Evolutionary conservation across 2,329 filamentous ascomycete species (phyloP).

Genomic region (Helotiales sp.): DNA sequence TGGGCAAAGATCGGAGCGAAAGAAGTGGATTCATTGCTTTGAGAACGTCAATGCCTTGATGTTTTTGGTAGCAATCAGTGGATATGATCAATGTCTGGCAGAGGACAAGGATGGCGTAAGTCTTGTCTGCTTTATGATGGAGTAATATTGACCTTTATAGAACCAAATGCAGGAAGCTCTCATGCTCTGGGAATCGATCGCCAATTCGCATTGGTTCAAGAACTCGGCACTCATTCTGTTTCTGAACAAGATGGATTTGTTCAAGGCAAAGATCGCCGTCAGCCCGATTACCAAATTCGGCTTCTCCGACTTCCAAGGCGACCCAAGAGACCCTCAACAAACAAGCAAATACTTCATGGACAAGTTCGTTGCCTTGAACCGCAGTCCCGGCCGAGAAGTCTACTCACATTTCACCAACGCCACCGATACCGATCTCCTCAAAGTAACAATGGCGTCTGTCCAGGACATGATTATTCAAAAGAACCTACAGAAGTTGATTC

Average conservation of each 20-base stretch:
- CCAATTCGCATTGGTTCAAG: conserved; percentile 86
- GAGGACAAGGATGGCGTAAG: conserved; percentile 95
- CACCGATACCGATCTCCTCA: conserved; percentile 74
- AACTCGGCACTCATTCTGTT: conserved; percentile 83
- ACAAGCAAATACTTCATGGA: conserved; percentile 83
- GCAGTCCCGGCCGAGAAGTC: conserved; percentile 60
- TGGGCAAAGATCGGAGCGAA: conserved; percentile 74
- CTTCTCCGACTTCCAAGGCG: conserved; percentile 80
- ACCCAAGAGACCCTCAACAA: conserved; percentile 72
- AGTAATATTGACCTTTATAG: conserved; percentile 47
- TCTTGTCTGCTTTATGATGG: conserved; percentile 29
- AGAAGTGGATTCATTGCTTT: conserved; percentile 82
- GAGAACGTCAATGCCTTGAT: conserved; percentile 84
- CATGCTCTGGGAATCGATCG: conserved; percentile 86
- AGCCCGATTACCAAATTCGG: conserved; percentile 75
- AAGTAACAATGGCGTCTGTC: conserved; percentile 84
- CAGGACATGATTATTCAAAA: conserved; percentile 89
- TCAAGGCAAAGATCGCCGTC: conserved; percentile 74
- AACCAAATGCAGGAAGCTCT: conserved; percentile 92
- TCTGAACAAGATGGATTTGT: conserved; percentile 87
- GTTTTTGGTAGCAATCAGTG: conserved; percentile 93
- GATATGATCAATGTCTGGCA: conserved; percentile 94
- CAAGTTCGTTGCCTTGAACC: conserved; percentile 78
- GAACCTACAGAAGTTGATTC: conserved; percentile 78
- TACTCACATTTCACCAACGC: conserved; percentile 65